Conservation (phyloP, 129 eudicot genomes). For the Rutidosis leptorrhynchoides region DNA sequence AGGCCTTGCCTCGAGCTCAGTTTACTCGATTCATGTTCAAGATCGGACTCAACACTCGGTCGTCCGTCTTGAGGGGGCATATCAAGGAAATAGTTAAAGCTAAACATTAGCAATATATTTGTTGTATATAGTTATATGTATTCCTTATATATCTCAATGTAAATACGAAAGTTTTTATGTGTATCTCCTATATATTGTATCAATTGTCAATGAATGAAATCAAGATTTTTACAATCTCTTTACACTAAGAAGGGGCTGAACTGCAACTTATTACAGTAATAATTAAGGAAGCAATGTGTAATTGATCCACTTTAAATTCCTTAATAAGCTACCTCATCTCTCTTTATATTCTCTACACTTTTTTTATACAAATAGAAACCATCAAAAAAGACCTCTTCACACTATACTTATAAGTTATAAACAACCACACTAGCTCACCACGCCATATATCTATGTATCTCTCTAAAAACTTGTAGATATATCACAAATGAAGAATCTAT, state of each 20-base stretch:
- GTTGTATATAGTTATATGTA: too few relatives aligned
- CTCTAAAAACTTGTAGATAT: constrained; percentile 27
- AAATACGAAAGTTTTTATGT: too few relatives aligned
- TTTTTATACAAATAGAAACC: constrained; percentile 22
- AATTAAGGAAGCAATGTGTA: constrained; percentile 31
- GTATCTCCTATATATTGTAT: too few relatives aligned
- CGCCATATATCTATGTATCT: constrained; percentile 11
- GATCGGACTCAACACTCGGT: too few relatives aligned
- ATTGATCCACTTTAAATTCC: constrained; percentile 40
- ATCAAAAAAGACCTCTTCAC: constrained; percentile 31
- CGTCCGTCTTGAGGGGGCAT: too few relatives aligned
- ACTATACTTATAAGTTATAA: constrained; percentile 33
- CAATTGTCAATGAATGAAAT: too few relatives aligned
- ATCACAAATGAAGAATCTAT: constrained; percentile 47
- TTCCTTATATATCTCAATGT: too few relatives aligned
- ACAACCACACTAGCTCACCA: constrained; percentile 11
- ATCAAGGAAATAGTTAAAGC: too few relatives aligned
- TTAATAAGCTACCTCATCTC: constrained; percentile 24
- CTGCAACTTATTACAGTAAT: constrained; percentile 4
- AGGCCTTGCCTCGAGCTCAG: too few relatives aligned
- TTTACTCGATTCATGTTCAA: too few relatives aligned
- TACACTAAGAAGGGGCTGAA: constrained; percentile 24
- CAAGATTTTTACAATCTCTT: too few relatives aligned
- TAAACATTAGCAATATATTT: too few relatives aligned
- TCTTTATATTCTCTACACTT: constrained; percentile 14